A percentile compares a stretch with the other conserved stretches of the same genome.
Conservation (phyloP, 2,329 filamentous ascomycete species). For the Neofusicoccum cordaticola region DNA sequence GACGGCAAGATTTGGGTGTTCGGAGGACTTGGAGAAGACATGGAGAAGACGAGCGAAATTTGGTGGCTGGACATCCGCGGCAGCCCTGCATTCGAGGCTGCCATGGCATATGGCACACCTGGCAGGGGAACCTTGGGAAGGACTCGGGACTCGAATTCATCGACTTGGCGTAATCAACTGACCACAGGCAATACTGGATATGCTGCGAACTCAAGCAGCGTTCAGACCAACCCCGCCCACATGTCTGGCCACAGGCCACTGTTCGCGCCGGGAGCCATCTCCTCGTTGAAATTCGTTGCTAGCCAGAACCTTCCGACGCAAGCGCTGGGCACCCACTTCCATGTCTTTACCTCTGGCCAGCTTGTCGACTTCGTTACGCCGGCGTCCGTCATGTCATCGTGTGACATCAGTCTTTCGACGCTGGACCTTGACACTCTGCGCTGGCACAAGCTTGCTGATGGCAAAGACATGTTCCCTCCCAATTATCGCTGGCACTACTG, state of each 20-base stretch:
- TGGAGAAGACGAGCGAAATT: constrained; percentile 93
- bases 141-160: constrained; percentile 36
- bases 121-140: constrained; percentile 4
- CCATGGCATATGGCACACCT: constrained; percentile 54
- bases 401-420: constrained; percentile 86
- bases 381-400: constrained; percentile 77
- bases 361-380: constrained; percentile 93
- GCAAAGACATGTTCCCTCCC: constrained; percentile 84
- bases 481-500: constrained; percentile 99
- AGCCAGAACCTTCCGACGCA: constrained; percentile 84
- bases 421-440: constrained; percentile 82
- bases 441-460: constrained; percentile 94
- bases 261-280: constrained; percentile 79
- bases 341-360: constrained; percentile 88
- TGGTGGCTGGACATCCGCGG: constrained; percentile 97
- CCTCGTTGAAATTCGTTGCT: constrained; percentile 83
- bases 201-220: constrained; percentile 67
- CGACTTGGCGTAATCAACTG: constrained; percentile 23
- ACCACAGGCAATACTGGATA: constrained; percentile 53
- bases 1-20: constrained; percentile 94
- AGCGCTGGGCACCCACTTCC: constrained; percentile 89
- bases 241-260: constrained; percentile 48
- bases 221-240: constrained; percentile 53
- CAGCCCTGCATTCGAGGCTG: constrained; percentile 76
- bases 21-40: constrained; percentile 88